Evolutionary conservation across 345 rosid genomes (phyloP), one percentile per base, ranked within the genome.

Genomic region (Ricinus communis): DNA sequence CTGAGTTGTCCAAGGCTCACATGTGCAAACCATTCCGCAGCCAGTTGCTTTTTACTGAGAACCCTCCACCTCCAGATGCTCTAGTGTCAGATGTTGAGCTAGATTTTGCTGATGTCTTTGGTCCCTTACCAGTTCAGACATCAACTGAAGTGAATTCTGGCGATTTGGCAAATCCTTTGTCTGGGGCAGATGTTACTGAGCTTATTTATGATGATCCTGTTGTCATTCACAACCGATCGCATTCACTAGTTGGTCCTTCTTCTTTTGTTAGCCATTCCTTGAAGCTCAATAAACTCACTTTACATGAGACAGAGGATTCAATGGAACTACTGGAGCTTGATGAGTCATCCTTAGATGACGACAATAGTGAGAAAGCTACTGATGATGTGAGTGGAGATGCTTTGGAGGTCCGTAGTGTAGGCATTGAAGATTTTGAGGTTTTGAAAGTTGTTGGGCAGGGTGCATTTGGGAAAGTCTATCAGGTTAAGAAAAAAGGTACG

Each of bases 361-460:
- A 13, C 58, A 78, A 27, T 36, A 51, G 19, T 60, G 82, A 78
- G 56, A 74, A 65, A 59, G 33, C 57, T 74, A 56, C 47, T 27
- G 76, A 77, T 65, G 66, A 71, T 66, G 50, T 36, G 53, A 57
- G 68, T 75, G 80, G 56, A 27, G 72, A 61, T 40, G 65, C 71
- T 31, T 58, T 66, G 68, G 75, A 77, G 71, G 77, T 63, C 36
- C 41, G 36, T 8, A 57, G 79, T 66, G 82, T 95, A 40, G 90
- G 90, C 55, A 85, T 90, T 78, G 97, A 90, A 12, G 93, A 95
- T 76, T 95, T 95, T 80, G 97, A 95, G 82, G 81, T 84, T 77
- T 56, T 95, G 84, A 95, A 87, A 70, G 88, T 95, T 58, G 97
- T 92, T 65, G 99, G 99, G 76, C 83, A 85, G 80, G 99, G 99